phyloP scores from a whole-genome alignment of 768 basidiomycete species.

The Trametes sanguinea region DNA sequence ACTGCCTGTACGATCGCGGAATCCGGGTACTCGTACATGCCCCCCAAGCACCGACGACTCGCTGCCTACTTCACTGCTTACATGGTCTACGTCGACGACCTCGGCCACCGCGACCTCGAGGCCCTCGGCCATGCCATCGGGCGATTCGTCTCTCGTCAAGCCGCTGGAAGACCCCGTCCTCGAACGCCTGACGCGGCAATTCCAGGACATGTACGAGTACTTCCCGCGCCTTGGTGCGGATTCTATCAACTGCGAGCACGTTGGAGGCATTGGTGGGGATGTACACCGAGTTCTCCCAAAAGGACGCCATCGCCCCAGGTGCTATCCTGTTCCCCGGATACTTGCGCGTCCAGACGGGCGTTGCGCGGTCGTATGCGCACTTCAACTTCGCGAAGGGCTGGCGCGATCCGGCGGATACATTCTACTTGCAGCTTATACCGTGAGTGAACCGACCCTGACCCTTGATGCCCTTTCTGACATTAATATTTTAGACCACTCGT shows the following conservation, averaged over 20 bases:
- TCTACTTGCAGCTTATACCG: conserved; percentile 43
- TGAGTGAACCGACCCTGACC: conserved; percentile 4
- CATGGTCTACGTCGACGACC: conserved; percentile 27
- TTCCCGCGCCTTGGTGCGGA: not conserved
- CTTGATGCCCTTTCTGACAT: not conserved
- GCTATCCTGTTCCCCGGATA: conserved; percentile 33
- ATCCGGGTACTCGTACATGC: conserved; percentile 14
- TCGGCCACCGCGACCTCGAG: not conserved
- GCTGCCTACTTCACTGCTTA: conserved; percentile 41
- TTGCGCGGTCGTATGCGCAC: conserved; percentile 37
- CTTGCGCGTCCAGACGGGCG: conserved; percentile 33
- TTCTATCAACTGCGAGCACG: conserved; percentile 32
- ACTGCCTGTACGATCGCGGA: conserved; percentile 5
- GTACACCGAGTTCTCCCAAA: conserved; percentile 36
- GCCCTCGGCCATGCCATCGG: not conserved
- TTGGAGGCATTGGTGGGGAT: conserved; percentile 39
- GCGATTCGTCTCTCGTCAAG: not conserved
- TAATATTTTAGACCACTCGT: not conserved
- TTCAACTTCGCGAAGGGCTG: conserved; percentile 35
- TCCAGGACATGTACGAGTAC: not conserved
- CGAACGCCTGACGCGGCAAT: not conserved
- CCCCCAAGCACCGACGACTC: not conserved
- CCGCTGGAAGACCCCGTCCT: not conserved
- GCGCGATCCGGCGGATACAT: conserved; percentile 23
- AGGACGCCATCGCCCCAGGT: conserved; percentile 27